Evolutionary conservation across 1,284 basidiomycete genomes (phyloP), one percentile per base, ranked within the genome.

Genomic region (Blastosporella zonata): DNA sequence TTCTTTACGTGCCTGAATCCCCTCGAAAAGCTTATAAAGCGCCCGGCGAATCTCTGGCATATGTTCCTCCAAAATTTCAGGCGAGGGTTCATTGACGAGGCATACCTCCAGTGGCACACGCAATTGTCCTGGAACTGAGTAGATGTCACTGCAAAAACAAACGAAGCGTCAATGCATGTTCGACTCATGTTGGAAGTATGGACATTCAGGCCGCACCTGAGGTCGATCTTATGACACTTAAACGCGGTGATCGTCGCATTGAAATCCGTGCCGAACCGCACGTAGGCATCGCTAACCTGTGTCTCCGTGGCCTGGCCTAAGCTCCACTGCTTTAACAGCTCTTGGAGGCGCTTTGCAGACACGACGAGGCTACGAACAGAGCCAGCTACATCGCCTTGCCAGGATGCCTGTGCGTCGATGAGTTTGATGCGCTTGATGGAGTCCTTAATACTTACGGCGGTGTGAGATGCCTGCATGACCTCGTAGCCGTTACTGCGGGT

Each of bases 211-310:
- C 12, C 27, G 35, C 27, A 94, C 93, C 77, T 85, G 64, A 94
- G 84, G 54, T 88, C 81, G 59, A 99, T 92, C 20, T 81, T 77
- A 57, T 88, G 83, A 43, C 78, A 73, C 18, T 81, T 76, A 64
- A 98, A 97, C 0, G 93, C 91, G 28, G 75, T 76, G 28, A 93
- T 82, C 43, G 89, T 88, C 1, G 79, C 74, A 68, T 96, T 94
- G 73, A 97, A 96, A 58, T 95, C 87, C 62, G 92, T 90, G 29
- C 93, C 94, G n/a, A 98, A 79, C 54, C 84, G 80, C 47, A 99
- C 91, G 64, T 95, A 99, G 49, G 93, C 82, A 66, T 96, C 87
- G 72, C 90, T 94, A 57, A 98, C 93, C 63, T 93, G 74, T 15
- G 73, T 74, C 56, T 96, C 92, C 3, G 79, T 74, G 3, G 87